Base-by-base conservation (phyloP, 352 stramenopile species). In the Phytophthora aleatoria region DNA sequence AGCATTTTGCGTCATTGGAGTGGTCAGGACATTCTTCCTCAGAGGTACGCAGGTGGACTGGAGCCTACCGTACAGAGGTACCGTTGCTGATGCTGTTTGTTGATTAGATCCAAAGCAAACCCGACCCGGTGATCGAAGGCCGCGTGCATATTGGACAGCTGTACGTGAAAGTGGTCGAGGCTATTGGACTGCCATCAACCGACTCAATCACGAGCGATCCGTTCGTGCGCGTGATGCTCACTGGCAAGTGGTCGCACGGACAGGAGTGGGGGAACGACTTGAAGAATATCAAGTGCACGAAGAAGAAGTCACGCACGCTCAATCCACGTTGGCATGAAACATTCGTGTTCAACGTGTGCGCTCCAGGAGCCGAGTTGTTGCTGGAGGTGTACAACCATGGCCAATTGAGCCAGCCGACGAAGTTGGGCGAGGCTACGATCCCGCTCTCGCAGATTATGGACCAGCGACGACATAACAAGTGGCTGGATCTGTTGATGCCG, bases 201-300 rank as follows among this genome's bases (percentile, higher is more conserved):
- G 86, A 95, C 57, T 91, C 84, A n/a, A 95, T 95, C 69, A 95
- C 86, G 28, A 95, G 84, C 55, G 86, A 95, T 57, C 86, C 86
- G 28, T 95, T 95, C 55, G 86, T 95, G 38, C 82, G 85, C 36
- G 81, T 95, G 45, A 90, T 91, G 67, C 76, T 95, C 31, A 89
- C 84, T 11, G 86, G 86, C 59, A 91, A 91, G 69, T 95, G 86
- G 86, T 95, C 86, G 4, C 86, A 95, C 49, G 84, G 84, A 15
- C 86, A 95, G 62, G 83, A 92, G 60, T 95, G 86, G 86, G 84
- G 82, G 1, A 87, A 85, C 43, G 84, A 95, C 44, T 73, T 93
- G 56, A 89, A 91, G 68, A 91, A 79, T 48, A 71, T 81, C 67
- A 91, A 91, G 58, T 92, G 85, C 59, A 95, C 86, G 8, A 95